Percentiles rank a stretch among this genome's conserved stretches.
phyloP scores from a whole-genome alignment of 352 stramenopile species.

The Hyaloperonospora arabidopsidis region DNA sequence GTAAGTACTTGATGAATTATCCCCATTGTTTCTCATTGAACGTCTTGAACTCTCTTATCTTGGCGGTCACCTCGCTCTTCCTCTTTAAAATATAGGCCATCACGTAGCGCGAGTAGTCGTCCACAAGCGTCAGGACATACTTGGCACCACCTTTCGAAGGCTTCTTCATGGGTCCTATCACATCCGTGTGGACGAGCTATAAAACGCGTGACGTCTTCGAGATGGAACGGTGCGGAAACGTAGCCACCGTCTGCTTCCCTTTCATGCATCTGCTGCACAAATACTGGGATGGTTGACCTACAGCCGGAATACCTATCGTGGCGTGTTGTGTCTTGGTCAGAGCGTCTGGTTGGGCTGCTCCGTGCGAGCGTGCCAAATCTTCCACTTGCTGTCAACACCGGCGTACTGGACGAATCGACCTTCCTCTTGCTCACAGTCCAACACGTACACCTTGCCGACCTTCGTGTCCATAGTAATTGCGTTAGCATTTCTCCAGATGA shows the following conservation, averaged over 20 bases:
- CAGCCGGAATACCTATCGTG: not conserved
- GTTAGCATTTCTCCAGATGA: slow-evolving; percentile 7
- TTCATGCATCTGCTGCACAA: not conserved
- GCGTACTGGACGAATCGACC: not conserved
- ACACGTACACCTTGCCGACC: not conserved
- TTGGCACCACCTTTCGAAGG: not conserved
- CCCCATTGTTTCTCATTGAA: not conserved
- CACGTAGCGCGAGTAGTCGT: not conserved
- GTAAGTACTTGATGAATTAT: not conserved
- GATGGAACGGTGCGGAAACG: not conserved
- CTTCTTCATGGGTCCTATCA: not conserved
- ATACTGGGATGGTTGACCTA: not conserved
- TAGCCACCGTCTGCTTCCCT: not conserved
- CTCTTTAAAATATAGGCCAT: not conserved
- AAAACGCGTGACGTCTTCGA: not conserved
- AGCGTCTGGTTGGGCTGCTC: not conserved
- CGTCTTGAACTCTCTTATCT: not conserved
- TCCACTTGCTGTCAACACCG: not conserved
- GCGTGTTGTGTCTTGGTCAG: not conserved
- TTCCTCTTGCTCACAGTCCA: not conserved
- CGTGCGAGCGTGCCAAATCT: slow-evolving; percentile 1
- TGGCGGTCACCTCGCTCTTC: not conserved
- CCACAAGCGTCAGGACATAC: not conserved
- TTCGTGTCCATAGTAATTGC: not conserved
- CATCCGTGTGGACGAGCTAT: not conserved